These are phyloP conservation scores for Metschnikowia corniflorae DNA, from an alignment of 805 yeast genomes.

Conservation along the genomic window DNA sequence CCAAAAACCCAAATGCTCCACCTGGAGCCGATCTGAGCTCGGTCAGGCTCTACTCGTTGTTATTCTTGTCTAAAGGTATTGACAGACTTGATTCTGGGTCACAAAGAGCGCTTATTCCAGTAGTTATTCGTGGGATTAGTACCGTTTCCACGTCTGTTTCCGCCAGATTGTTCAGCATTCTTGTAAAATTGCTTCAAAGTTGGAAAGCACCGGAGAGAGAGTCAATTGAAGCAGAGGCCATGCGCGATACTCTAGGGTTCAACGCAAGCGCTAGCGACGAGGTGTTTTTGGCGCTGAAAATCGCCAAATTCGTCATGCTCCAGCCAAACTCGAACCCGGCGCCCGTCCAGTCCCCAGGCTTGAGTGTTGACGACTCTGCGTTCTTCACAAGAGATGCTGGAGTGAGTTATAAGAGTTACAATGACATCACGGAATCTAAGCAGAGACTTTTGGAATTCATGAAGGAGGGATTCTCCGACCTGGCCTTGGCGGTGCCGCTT, in stretches of 20 bases:
- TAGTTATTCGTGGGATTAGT: slow-evolving; percentile 46
- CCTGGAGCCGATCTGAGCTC: slow-evolving; percentile 41
- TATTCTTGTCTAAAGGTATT: slow-evolving; percentile 66
- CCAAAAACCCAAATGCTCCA: slow-evolving; percentile 50
- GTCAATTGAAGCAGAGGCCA: slow-evolving; percentile 36
- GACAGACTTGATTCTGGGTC: slow-evolving; percentile 46
- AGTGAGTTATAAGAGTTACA: slow-evolving; percentile 46
- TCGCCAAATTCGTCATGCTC: slow-evolving; percentile 57
- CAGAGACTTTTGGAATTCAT: slow-evolving; percentile 32
- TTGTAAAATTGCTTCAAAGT: slow-evolving; percentile 48
- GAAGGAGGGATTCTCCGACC: slow-evolving; percentile 40
- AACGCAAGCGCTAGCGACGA: slow-evolving; percentile 38
- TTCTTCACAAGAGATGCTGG: slow-evolving; percentile 73
- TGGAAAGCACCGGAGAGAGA: slow-evolving; percentile 52
- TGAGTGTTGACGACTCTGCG: slow-evolving; percentile 50
- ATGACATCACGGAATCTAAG: slow-evolving; percentile 39
- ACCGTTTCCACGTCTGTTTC: slow-evolving; percentile 30
- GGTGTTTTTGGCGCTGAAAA: slow-evolving; percentile 41
- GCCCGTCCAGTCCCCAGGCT: slow-evolving; percentile 55
- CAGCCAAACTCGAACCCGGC: slow-evolving; percentile 34
- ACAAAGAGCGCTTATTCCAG: slow-evolving; percentile 43
- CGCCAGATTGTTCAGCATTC: slow-evolving; percentile 60
- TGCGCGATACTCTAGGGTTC: slow-evolving; percentile 34
- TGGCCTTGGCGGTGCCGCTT: slow-evolving; percentile 43
- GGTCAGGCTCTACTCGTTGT: slow-evolving; percentile 58